Conservation (phyloP, 1,284 basidiomycete species). For the Ceratobasidium sp. region DNA sequence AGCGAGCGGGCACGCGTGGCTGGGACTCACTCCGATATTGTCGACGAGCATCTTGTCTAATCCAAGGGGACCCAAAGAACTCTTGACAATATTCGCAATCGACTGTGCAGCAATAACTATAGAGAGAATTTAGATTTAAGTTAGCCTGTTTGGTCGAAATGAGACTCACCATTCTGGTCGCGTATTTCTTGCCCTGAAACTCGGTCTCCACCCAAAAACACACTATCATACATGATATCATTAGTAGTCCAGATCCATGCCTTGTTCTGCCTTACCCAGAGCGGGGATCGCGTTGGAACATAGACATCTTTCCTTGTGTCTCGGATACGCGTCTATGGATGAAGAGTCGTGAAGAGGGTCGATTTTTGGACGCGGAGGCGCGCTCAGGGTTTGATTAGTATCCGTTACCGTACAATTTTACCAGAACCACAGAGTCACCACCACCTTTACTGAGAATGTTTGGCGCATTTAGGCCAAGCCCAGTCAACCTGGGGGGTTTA, state of each 20-base stretch:
- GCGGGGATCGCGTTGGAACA: conserved; percentile 86
- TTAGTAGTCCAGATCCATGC: not conserved
- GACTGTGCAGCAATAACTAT: conserved; percentile 93
- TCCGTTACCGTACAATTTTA: conserved; percentile 28
- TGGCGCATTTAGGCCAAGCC: conserved; percentile 74
- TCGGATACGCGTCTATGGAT: conserved; percentile 38
- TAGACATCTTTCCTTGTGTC: conserved; percentile 48
- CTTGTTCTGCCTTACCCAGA: conserved; percentile 7
- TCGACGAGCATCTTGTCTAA: conserved; percentile 99
- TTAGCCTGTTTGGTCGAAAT: not conserved
- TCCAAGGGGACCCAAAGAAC: conserved; percentile 92
- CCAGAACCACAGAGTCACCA: conserved; percentile 7
- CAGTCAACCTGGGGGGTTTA: conserved; percentile 72
- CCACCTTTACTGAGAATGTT: conserved; percentile 60
- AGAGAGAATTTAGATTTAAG: not conserved
- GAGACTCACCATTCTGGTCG: conserved; percentile 87
- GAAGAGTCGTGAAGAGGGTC: conserved; percentile 38
- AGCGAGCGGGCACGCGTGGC: conserved; percentile 14
- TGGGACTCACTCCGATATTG: conserved; percentile 85
- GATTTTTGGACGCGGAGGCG: conserved; percentile 39
- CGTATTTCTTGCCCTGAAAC: conserved; percentile 95
- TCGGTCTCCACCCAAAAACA: conserved; percentile 93
- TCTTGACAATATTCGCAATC: conserved; percentile 98
- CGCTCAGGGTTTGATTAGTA: conserved; percentile 28
- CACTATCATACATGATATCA: conserved; percentile 57